Base-by-base conservation (phyloP, 805 yeast species). In the Suhomyces pyralidae region DNA sequence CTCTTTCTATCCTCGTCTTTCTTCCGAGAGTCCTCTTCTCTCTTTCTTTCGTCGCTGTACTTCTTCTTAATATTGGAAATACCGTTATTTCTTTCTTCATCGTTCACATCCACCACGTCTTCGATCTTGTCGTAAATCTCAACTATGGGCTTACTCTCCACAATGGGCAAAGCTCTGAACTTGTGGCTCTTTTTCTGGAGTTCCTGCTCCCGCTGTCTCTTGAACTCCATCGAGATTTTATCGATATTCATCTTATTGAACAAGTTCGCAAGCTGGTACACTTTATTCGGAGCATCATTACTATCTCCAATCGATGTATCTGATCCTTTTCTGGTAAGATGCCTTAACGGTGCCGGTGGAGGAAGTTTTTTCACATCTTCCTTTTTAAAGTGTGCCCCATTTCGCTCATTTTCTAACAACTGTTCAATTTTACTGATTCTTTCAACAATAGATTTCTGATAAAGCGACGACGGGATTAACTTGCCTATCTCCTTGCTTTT, bases 121-220 rank as follows among this genome's bases (percentile, higher is more conserved):
- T 86, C 84, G 10, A 89, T 94, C 62, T 89, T 86, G 58, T 90
- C 85, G 65, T 88, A 94, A 24, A 94, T 87, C 60, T 92, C 97
- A 20, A 92, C 97, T 51, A 90, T 86, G 0, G 99, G 98, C 54
- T 81, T 85, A 1, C 94, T 84, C 1, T 84, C 81, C 22, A 84
- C 82, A 48, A 90, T 81, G 6, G 94, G 91, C 12, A 77, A 73
- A 0, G 93, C 90, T 55, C 84, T 77, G 64, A 83, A 82, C 59
- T 85, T 80, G 58, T 83, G 78, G 43, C 89, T 64, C 55, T 86
- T 84, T 52, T 79, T 73, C 45, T 66, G 64, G 54, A 90, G 79
- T 63, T 93, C 97, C 45, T 77, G 71, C 57, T 90, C 96, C 62
- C 98, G 82, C 62, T 92, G 96, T 58, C 83, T 78, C 63, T 89